A percentile compares a stretch with the other conserved stretches of the same genome.
These are phyloP conservation scores for Ambrosiella xylebori DNA, from an alignment of 2,329 filamentous ascomycete genomes.

Conservation along the genomic window DNA sequence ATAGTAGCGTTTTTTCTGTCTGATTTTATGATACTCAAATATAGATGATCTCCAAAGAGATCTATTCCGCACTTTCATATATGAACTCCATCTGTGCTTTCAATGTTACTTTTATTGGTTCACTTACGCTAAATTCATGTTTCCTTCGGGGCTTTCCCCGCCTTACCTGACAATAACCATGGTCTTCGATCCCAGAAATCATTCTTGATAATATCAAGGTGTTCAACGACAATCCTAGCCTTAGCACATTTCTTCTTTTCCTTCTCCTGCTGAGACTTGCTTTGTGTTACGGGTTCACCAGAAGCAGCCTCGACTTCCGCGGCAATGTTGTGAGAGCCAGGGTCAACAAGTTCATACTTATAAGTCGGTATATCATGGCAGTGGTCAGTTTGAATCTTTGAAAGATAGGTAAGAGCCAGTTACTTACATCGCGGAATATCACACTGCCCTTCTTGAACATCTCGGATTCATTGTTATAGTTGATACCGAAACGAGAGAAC, in stretches of 20 bases:
- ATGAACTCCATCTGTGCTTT: neutral
- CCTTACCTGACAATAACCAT: slow-evolving; percentile 64
- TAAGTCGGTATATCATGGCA: neutral
- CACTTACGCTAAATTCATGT: slow-evolving; percentile 17
- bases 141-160: slow-evolving; percentile 51
- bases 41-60: neutral
- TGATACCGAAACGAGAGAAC: slow-evolving; percentile 74
- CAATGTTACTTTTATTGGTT: neutral
- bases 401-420: no score
- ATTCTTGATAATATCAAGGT: slow-evolving; percentile 88
- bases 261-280: slow-evolving; percentile 69
- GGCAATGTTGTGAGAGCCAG: slow-evolving; percentile 28
- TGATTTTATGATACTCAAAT: neutral
- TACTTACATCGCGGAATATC: slow-evolving; percentile 59
- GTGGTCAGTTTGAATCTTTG: neutral
- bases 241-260: slow-evolving; percentile 67
- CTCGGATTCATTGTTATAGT: slow-evolving; percentile 92
- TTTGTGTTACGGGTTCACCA: slow-evolving; percentile 39
- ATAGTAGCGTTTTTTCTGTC: neutral
- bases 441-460: slow-evolving; percentile 91
- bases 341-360: slow-evolving; percentile 55
- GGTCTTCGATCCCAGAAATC: slow-evolving; percentile 81
- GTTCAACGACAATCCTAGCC: slow-evolving; percentile 63
- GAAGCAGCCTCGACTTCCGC: slow-evolving; percentile 28
- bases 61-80: neutral